phyloP scores from a whole-genome alignment of 1,139 yeast species.

The Diutina ranongensis region DNA sequence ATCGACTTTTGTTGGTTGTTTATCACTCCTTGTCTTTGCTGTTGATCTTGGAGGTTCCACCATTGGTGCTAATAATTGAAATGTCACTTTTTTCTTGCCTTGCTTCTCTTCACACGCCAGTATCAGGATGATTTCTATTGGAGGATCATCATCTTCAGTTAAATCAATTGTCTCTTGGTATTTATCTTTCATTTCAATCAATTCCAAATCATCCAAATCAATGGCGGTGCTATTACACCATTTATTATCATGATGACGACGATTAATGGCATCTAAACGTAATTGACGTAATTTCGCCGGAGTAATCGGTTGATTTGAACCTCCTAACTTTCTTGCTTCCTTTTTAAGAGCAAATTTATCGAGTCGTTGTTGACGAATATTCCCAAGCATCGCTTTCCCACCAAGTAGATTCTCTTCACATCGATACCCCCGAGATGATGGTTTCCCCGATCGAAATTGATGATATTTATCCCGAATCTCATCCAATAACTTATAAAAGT shows the following conservation, averaged over 20 bases:
- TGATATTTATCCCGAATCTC: slow-evolving; percentile 43
- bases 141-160: slow-evolving; percentile 7
- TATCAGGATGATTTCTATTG: slow-evolving; percentile 8
- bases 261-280: slow-evolving; percentile 57
- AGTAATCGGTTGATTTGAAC: slow-evolving; percentile 7
- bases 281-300: slow-evolving; percentile 28
- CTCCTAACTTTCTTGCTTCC: slow-evolving; percentile 28
- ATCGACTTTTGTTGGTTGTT: not conserved
- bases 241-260: slow-evolving; percentile 45
- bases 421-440: slow-evolving; percentile 28
- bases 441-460: slow-evolving; percentile 25
- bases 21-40: not conserved
- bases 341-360: slow-evolving; percentile 21
- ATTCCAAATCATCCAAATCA: slow-evolving; percentile 12
- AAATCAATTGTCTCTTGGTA: slow-evolving; percentile 9
- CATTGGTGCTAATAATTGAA: not conserved
- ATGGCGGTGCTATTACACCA: too few relatives aligned
- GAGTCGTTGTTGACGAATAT: slow-evolving; percentile 27
- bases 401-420: slow-evolving; percentile 42
- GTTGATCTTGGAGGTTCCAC: not conserved
- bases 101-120: slow-evolving; percentile 9
- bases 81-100: not conserved
- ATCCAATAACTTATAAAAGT: slow-evolving; percentile 57
- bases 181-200: slow-evolving; percentile 8
- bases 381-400: slow-evolving; percentile 10